These are phyloP conservation scores for Pestalotiopsis sp. DNA, from an alignment of 2,329 filamentous ascomycete genomes.

Conservation along the genomic window DNA sequence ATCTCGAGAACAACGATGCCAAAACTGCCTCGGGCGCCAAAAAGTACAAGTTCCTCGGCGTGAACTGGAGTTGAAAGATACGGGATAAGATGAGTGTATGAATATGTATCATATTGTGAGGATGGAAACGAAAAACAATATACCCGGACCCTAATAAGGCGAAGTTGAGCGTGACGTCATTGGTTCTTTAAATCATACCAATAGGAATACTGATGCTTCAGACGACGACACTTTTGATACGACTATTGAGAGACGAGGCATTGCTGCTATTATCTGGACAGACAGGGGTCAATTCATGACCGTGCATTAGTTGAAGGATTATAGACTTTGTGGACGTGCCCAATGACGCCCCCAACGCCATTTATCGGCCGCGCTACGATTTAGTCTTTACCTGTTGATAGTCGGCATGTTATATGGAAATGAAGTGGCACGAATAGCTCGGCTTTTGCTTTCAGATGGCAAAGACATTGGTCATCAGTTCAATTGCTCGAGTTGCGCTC, in stretches of 20 bases:
- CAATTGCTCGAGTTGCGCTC: not conserved
- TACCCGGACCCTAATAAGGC: not conserved
- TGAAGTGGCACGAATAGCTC: not conserved
- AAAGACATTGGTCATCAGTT: not conserved
- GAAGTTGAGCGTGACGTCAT: not conserved
- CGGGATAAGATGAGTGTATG: not conserved
- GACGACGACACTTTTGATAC: too few relatives aligned
- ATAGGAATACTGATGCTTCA: too few relatives aligned
- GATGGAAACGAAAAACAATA: not conserved
- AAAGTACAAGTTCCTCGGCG: slow-evolving; percentile 61
- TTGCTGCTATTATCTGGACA: not conserved
- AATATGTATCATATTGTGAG: slow-evolving; percentile 1
- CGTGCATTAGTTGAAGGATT: not conserved
- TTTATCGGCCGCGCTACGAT: not conserved
- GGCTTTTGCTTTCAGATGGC: not conserved
- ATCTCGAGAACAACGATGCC: slow-evolving; percentile 63
- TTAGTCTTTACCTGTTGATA: not conserved
- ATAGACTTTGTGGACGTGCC: not conserved
- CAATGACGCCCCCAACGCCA: not conserved
- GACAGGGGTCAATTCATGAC: not conserved
- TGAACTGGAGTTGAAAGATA: slow-evolving; percentile 53
- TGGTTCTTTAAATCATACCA: not conserved
- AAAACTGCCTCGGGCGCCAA: slow-evolving; percentile 37
- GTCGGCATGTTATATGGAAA: not conserved
- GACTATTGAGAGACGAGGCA: too few relatives aligned